phyloP scores from a whole-genome alignment of 2,329 filamentous ascomycete genomes.

The Rhynchosporium secalis region DNA sequence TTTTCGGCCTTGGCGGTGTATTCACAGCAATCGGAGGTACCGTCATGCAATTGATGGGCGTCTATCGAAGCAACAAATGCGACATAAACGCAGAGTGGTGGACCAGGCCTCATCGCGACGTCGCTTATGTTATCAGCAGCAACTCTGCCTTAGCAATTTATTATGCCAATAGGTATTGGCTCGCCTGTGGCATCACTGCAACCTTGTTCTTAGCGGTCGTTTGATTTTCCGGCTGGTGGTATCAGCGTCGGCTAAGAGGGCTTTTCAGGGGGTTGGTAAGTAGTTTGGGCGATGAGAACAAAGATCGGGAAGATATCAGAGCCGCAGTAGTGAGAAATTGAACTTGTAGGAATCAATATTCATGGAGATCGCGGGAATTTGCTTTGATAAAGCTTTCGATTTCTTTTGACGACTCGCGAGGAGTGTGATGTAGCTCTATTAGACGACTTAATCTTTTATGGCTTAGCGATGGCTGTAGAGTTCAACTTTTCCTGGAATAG shows the following conservation, averaged over 20 bases:
- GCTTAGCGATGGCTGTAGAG: background rate
- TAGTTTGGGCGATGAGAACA: background rate
- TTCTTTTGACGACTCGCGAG: background rate
- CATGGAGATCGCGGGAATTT: too few species aligned
- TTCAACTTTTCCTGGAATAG: background rate
- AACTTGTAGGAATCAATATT: background rate
- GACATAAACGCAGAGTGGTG: slow-evolving; percentile 16
- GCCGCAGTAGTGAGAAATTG: background rate
- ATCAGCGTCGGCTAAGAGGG: slow-evolving; percentile 19
- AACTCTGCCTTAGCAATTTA: slow-evolving; percentile 16
- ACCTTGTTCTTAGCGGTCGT: slow-evolving; percentile 22
- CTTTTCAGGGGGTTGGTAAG: slow-evolving; percentile 9
- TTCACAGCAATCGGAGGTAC: slow-evolving; percentile 23
- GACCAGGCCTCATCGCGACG: background rate
- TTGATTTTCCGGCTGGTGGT: slow-evolving; percentile 26
- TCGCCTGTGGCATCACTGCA: slow-evolving; percentile 18
- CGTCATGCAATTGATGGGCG: slow-evolving; percentile 22
- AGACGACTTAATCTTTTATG: background rate
- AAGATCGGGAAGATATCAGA: background rate
- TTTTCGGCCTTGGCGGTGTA: slow-evolving; percentile 12
- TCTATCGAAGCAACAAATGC: slow-evolving; percentile 23
- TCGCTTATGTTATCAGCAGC: background rate
- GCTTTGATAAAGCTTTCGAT: background rate
- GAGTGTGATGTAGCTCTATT: background rate
- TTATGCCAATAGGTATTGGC: slow-evolving; percentile 18